Percentiles rank a stretch among this genome's conserved stretches.
Conservation (phyloP, 208 protist genomes). For the Leishmania guyanensis region DNA sequence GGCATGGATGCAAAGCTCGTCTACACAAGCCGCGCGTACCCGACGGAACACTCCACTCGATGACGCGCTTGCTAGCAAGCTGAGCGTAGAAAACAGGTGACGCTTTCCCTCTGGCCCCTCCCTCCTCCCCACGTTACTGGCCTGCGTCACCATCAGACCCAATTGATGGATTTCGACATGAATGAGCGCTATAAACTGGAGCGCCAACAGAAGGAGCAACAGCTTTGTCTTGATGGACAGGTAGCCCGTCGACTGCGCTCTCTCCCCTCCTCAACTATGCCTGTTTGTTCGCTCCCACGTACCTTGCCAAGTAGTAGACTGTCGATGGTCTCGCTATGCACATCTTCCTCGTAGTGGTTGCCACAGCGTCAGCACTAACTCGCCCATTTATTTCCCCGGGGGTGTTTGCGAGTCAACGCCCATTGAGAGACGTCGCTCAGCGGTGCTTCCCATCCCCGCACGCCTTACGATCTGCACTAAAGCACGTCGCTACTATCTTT, state of each 20-base stretch:
- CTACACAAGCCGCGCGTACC: slow-evolving; percentile 71
- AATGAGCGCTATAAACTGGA: neutral
- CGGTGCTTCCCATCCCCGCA: neutral
- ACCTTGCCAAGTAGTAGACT: neutral
- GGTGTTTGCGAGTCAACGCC: neutral
- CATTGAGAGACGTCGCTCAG: neutral
- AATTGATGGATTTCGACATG: neutral
- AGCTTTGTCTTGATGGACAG: neutral
- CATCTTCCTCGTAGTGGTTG: neutral
- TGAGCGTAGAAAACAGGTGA: neutral
- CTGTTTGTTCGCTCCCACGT: neutral
- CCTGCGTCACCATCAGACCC: neutral
- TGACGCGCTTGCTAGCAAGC: slow-evolving; percentile 16
- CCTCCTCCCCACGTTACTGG: neutral
- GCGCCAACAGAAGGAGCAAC: neutral
- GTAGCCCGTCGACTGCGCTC: neutral
- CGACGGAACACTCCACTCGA: slow-evolving; percentile 78
- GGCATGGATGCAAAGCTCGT: slow-evolving; percentile 80
- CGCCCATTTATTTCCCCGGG: neutral
- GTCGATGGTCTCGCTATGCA: neutral
- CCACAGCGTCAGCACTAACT: neutral
- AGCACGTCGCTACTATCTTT: neutral
- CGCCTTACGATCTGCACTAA: neutral
- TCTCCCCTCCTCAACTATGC: neutral
- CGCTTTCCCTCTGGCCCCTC: neutral